Evolutionary conservation across 2,329 filamentous ascomycete genomes (phyloP), one percentile per base, ranked within the genome.

Genomic region (Aspergillus pseudoviridinutans): DNA sequence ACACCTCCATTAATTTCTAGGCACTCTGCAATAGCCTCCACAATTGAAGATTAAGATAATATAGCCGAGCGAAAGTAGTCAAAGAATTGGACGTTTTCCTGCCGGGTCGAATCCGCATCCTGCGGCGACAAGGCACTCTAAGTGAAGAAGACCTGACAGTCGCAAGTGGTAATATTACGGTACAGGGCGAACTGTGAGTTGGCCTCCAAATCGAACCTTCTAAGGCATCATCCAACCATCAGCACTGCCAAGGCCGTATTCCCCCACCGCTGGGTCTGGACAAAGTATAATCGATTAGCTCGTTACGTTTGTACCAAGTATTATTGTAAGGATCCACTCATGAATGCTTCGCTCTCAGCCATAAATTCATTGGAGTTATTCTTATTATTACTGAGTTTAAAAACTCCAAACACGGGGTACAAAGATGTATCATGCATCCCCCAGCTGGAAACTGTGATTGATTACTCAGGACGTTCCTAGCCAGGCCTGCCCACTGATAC

Each of bases 181-280:
- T 54, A 59, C 47, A 35, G 59, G 55, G 61, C 56, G 47, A 56
- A 56, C 57, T 60, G 56, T 60, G 57, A 58, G 59, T 51, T 63
- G 60, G 60, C 55, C 49, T 50, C 53, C 51, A 57, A 49, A 59
- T 64, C 57, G 53, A 58, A 58, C 52, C 56, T 55, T 42, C 44
- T 35, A 59, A 56, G 32, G 53, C 50, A 51, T 60, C 35, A 49
- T n/a, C 63, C 61, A 65, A 65, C 64, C 20, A 58, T 49, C 27
- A n/a, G 10, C 4, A 6, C n/a, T 56, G 63, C 61, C 63, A 65
- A 64, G 60, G 17, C 20, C 27, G 24, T 38, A 35, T 14, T 55
- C 54, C 51, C 49, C 62, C 61, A 62, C 60, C 52, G 60, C 25
- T 49, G 56, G 58, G 61, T 62, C 63, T 65, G 63, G 61, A 65